Evolutionary conservation across 768 basidiomycete species (phyloP).

Genomic region (Dictyophora rubrovolvata): DNA sequence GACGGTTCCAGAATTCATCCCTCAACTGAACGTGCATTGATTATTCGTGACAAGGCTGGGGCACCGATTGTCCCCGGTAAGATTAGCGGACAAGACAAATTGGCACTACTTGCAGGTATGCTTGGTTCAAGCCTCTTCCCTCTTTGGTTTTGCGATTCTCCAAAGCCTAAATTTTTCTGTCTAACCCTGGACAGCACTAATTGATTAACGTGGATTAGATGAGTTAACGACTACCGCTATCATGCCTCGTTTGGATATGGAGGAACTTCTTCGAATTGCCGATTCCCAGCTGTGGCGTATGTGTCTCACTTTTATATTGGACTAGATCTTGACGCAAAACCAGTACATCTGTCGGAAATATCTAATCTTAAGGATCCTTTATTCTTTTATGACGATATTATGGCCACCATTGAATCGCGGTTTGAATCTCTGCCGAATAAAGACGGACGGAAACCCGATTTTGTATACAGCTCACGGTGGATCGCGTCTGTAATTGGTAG

Average conservation of each 20-base stretch:
- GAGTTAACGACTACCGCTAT: constrained; percentile 33
- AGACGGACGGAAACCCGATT: constrained; percentile 9
- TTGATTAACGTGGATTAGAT: constrained; percentile 42
- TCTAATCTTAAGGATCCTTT: constrained; percentile 54
- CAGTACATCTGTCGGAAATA: constrained; percentile 39
- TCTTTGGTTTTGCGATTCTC: constrained; percentile 8
- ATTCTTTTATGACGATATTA: constrained; percentile 48
- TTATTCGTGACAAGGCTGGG: constrained; percentile 69
- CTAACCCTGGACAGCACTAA: constrained; percentile 41
- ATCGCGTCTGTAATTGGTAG: constrained; percentile 51
- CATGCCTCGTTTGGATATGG: constrained; percentile 52
- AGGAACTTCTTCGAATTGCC: constrained; percentile 55
- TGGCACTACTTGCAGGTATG: constrained; percentile 68
- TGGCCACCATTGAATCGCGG: constrained; percentile 46
- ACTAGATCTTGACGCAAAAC: constrained; percentile 28
- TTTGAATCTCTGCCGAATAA: constrained; percentile 20
- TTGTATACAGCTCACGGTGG: constrained; percentile 31
- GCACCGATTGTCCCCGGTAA: constrained; percentile 49
- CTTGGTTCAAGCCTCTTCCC: constrained; percentile 5
- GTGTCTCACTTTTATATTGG: not conserved
- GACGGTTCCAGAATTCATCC: constrained; percentile 1
- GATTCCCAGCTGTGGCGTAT: constrained; percentile 65
- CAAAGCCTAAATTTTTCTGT: constrained; percentile 4
- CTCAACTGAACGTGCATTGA: constrained; percentile 54
- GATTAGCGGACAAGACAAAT: constrained; percentile 68